These are phyloP conservation scores for Cardamine chenopodiifolia DNA, from an alignment of 345 rosid species.

Conservation along the genomic window DNA sequence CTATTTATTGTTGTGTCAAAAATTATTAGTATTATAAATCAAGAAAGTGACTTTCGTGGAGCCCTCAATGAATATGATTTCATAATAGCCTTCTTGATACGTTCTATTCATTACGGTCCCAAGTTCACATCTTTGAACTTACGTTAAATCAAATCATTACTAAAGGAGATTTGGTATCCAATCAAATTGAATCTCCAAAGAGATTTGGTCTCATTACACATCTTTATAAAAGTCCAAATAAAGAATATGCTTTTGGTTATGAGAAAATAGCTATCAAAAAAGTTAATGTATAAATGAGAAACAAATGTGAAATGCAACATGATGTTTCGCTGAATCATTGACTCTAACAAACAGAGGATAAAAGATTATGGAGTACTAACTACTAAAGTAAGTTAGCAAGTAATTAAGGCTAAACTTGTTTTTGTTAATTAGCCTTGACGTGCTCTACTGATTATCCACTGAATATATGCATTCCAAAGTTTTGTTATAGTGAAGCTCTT, in stretches of 20 bases:
- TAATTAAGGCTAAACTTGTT: neutral
- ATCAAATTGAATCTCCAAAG: constrained; percentile 24
- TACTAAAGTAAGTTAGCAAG: neutral
- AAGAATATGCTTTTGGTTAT: constrained; percentile 4
- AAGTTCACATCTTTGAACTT: constrained; percentile 33
- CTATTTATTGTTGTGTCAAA: neutral
- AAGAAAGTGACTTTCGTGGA: constrained; percentile 13
- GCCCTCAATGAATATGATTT: constrained; percentile 26
- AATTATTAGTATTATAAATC: neutral
- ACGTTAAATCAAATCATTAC: constrained; percentile 36
- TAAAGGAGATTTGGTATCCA: constrained; percentile 4
- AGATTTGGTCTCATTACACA: constrained; percentile 20
- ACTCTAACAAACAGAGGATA: constrained; percentile 10
- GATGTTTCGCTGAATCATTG: constrained; percentile 9
- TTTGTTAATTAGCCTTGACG: neutral
- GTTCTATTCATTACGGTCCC: constrained; percentile 37
- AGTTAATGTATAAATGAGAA: neutral
- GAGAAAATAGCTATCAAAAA: neutral
- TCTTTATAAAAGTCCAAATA: constrained; percentile 10
- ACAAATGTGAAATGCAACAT: constrained; percentile 16
- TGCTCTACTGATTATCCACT: neutral
- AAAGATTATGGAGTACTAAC: neutral
- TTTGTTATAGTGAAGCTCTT: constrained; percentile 4
- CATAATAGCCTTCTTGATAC: constrained; percentile 32
- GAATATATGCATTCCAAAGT: neutral